Evolutionary conservation across 2,329 filamentous ascomycete species (phyloP), one percentile per base, ranked within the genome.

Genomic region (Xylaria sp.): DNA sequence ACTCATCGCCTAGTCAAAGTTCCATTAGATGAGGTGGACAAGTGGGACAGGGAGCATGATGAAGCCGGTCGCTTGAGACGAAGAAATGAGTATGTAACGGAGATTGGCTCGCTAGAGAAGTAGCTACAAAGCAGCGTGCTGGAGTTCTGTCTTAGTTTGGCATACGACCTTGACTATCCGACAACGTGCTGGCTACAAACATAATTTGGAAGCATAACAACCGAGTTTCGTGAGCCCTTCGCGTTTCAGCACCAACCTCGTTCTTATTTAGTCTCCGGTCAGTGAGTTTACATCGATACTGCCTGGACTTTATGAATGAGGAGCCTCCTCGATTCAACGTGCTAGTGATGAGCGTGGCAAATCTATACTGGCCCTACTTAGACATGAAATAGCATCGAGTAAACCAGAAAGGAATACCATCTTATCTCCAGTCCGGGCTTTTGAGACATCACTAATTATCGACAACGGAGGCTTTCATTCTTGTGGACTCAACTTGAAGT

Each of bases 31-130:
- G 81, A 89, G 9, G 45, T 91, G 7, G 79, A 76, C 0, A 76
- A 74, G n/a, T 91, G 89, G 89, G 88, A 90, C 74, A 80, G 78
- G 0, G 80, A 81, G 8, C 88, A 90, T 72, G 88, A 90, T 77
- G 86, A 83, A 41, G 73, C 79, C 2, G 81, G 81, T 1, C 74
- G 76, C 20, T 58, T 73, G n/a, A 62, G 73, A 52, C 66, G 70
- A 25, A 63, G 63, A 52, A 48, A 52, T 30, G 46, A 56, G 28
- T 48, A 53, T 7, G 41, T 10, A 1, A 30, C 43, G 1, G 65
- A 64, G 25, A 58, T 56, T 39, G 52, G 39, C 18, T 65, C 66
- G 4, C 12, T 61, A 2, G 45, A 63, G 34, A 68, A 68, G 46
- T 23, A 60, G 9, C 18, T 25, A 39, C 10, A 57, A 25, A 8